Base-by-base conservation (phyloP, 192 early-diverging fungal genomes). In the Mortierella antarctica region DNA sequence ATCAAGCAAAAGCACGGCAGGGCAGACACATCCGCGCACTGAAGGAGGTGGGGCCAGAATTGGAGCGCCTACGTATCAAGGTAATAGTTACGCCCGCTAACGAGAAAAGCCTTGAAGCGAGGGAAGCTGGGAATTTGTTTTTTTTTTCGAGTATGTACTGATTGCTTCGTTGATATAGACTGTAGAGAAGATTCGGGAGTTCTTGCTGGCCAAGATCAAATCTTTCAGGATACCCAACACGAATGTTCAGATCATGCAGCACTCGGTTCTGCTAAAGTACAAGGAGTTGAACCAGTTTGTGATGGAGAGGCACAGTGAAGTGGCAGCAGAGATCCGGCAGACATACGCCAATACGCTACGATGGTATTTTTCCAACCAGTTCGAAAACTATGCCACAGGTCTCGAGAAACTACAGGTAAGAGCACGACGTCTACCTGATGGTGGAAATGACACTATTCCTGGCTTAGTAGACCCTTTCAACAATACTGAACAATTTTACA, bases 221-320 rank as follows among this genome's bases (percentile, higher is more conserved):
- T 88, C 90, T 6, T 87, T 99, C 56, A 90, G 92, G 64, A 89
- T 93, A 52, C 93, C 95, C 17, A 97, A 93, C 82, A 95, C 98
- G 61, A 99, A 98, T 70, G 91, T 98, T 17, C 90, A 94, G 62
- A 94, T 98, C 12, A 85, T 97, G 70, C 98, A 99, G 83, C 93
- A 95, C 79, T 96, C 92, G 7, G 87, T 95, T 13, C 88, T 99
- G 18, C 79, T 97, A 18, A 97, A 96, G 83, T 97, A 95, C 84
- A 96, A 96, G 57, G 93, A 92, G 57, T 87, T 99, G 15, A 94
- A 96, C 73, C 90, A 91, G 82, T 99, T 99, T 83, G 87, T 97
- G 23, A 88, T 96, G 62, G 94, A 96, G 65, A 86, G 95, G 31
- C 96, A 96, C 82, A 84, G 86, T 17, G 95, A 97, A 51, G 96